Base-by-base conservation (phyloP, 1,139 yeast genomes). In the Blastobotrys niveus region DNA sequence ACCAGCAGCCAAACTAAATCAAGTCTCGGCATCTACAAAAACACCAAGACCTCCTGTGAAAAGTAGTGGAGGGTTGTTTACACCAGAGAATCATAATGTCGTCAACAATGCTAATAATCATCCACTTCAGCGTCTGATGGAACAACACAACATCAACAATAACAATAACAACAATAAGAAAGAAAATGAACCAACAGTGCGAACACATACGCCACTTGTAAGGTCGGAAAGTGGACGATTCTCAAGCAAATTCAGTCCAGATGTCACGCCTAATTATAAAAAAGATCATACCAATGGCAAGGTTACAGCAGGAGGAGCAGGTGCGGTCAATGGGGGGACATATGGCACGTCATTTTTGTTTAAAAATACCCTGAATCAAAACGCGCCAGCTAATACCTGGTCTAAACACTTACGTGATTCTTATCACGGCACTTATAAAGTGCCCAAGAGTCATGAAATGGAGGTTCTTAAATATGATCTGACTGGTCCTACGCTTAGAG, bases 301-400 rank as follows among this genome's bases (percentile, higher is more conserved):
- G n/a, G n/a, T n/a, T n/a, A n/a, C n/a, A n/a, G n/a, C n/a, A n/a
- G n/a, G n/a, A n/a, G n/a, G n/a, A n/a, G n/a, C n/a, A n/a, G n/a
- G n/a, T n/a, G 33, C 19, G 5, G 37, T 49, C 3, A 43, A 45
- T 9, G 40, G 35, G 12, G 48, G 42, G 21, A 48, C 52, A 2
- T 51, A 49, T 40, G 54, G 54, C n/a, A 51, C 54, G 3, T 31
- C 41, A 18, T 45, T 46, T 25, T 36, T 45, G 22, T 34, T 50
- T 15, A 41, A 43, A 12, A 41, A 39, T 29, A 17, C 29, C 17
- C 21, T 8, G n/a, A 3, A n/a, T n/a, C n/a, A n/a, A n/a, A n/a
- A n/a, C n/a, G n/a, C n/a, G n/a, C n/a, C n/a, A n/a, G n/a, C n/a
- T n/a, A n/a, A 14, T 7, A 20, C 24, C 9, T 40, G 43, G 43